A percentile compares a stretch with the other conserved stretches of the same genome.
Evolutionary conservation across 306 rosid species (phyloP).

Genomic region (Prunus mongolica): DNA sequence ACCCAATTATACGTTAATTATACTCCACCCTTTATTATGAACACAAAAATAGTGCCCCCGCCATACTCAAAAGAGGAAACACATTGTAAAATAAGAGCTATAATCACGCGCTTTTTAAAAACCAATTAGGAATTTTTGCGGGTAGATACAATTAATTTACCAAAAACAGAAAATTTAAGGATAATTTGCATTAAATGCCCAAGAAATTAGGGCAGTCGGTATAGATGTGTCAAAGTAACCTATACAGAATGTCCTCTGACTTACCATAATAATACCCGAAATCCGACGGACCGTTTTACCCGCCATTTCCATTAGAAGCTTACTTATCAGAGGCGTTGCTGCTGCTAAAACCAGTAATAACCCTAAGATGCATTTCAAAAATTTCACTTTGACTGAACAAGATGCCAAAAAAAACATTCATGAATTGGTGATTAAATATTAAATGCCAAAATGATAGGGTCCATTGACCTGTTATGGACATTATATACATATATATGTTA

Average conservation of each 20-base stretch:
- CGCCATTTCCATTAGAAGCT: too few species aligned
- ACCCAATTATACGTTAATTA: not conserved
- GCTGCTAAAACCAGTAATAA: too few species aligned
- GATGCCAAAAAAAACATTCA: not conserved
- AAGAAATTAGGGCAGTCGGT: constrained; percentile 23
- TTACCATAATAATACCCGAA: too few species aligned
- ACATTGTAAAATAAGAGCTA: not conserved
- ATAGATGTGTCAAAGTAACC: not conserved
- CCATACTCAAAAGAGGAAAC: too few species aligned
- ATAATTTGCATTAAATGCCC: constrained; percentile 27
- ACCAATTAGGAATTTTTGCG: not conserved
- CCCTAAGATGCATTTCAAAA: not conserved
- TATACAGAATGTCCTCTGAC: constrained; percentile 4
- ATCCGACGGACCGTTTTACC: not conserved
- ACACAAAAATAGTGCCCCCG: not conserved
- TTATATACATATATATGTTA: not conserved
- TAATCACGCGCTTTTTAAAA: constrained; percentile 2
- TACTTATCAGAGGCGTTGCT: too few species aligned
- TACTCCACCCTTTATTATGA: not conserved
- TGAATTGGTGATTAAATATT: not conserved
- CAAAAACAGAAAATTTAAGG: constrained; percentile 1
- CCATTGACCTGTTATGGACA: constrained; percentile 26
- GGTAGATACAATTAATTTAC: not conserved
- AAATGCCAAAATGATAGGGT: constrained; percentile 5
- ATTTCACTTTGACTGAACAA: not conserved